Base-by-base conservation (phyloP, 2,329 filamentous ascomycete species). In the Zalaria obscura region DNA sequence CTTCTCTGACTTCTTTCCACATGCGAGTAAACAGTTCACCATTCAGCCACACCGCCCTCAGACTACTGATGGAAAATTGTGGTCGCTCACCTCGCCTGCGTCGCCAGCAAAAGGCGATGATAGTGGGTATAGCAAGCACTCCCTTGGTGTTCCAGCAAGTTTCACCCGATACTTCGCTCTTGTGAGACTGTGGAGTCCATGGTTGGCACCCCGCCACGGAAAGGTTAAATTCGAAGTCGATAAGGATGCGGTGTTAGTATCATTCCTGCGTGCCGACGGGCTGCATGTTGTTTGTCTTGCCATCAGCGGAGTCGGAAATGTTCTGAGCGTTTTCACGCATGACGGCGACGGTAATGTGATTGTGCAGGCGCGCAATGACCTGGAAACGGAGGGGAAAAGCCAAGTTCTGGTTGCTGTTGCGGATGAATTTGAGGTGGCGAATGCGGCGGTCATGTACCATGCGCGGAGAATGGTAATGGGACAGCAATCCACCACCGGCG, bases 171-270 rank as follows among this genome's bases (percentile, higher is more conserved):
- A 86, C 77, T 89, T 94, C 56, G 77, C 84, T 5, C 63, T 94
- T 8, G 78, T 93, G 4, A 76, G 87, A 11, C 67, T 84, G 3
- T 91, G 80, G 76, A 73, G 72, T 29, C 81, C 87, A 1, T 96
- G 89, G 89, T 65, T 94, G 7, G 85, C 82, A 5, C 89, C 89
- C n/a, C 70, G 86, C 33, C 88, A 95, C 57, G 88, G 88, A 8
- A 77, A 73, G 47, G 60, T 66, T 3, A 64, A 64, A 0, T 82
- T 93, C 43, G 63, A 65, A 4, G 66, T 88, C 4, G 80, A 86
- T 46, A 83, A 87, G 50, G 83, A 93, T 52, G 85, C 78, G 1
- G 62, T 95, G 2, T 56, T 93, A 11, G 78, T 80, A 44, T 83
- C 84, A 0, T 94, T 95, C 50, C 64, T 93, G 25, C 79, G 76